phyloP scores from a whole-genome alignment of 225 moss, liverwort and hornwort genomes.

The Marchantia polymorpha region DNA sequence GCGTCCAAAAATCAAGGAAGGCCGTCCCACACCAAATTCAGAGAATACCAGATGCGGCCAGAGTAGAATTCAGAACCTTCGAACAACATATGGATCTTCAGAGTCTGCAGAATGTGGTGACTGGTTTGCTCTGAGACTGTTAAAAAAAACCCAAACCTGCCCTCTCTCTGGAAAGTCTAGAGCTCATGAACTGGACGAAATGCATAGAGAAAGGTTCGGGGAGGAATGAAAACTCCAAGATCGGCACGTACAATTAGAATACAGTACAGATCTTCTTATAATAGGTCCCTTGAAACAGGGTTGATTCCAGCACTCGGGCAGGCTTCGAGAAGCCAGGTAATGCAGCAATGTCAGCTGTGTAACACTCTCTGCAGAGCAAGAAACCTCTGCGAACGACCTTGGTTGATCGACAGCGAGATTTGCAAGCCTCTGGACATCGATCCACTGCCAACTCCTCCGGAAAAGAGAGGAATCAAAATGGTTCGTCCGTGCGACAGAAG shows the following conservation, averaged over 20 bases:
- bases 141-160: not conserved
- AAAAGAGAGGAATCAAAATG: not conserved
- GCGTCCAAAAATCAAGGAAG: not conserved
- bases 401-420: not conserved
- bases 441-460: not conserved
- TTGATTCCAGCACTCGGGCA: not conserved
- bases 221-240: not conserved
- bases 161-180: not conserved
- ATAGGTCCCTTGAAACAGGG: not conserved
- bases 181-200: not conserved
- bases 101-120: not conserved
- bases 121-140: not conserved
- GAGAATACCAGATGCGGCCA: not conserved
- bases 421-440: not conserved
- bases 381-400: not conserved
- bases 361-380: not conserved
- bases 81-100: not conserved
- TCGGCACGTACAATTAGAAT: not conserved
- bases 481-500: not conserved
- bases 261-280: not conserved
- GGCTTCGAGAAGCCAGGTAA: not conserved
- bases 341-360: conserved; percentile 9
- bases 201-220: not conserved
- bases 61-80: not conserved
- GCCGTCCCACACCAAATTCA: not conserved